phyloP scores from a whole-genome alignment of 805 yeast genomes.

The Dipodascus geniculatus region DNA sequence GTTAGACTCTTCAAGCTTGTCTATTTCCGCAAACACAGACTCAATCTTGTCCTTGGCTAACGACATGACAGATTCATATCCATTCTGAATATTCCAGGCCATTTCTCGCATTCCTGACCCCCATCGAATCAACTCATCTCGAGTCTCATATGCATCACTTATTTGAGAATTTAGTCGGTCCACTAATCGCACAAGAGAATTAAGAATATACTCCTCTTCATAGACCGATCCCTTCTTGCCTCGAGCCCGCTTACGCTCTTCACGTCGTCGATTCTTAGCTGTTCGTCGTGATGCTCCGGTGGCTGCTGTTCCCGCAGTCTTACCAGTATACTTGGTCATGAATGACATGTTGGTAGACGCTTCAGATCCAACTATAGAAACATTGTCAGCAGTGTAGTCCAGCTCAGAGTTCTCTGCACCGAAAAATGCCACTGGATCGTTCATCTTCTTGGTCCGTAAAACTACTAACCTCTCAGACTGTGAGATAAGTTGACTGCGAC shows the following conservation, averaged over 20 bases:
- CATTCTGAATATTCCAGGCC: constrained; percentile 69
- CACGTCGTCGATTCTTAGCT: constrained; percentile 83
- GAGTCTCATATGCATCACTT: constrained; percentile 59
- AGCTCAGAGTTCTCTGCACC: constrained; percentile 59
- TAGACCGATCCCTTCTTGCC: constrained; percentile 97
- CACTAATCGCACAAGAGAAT: constrained; percentile 75
- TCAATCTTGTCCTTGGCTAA: constrained; percentile 47
- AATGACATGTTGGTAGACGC: constrained; percentile 87
- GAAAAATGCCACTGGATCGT: constrained; percentile 78
- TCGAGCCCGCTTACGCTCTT: constrained; percentile 89
- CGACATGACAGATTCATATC: constrained; percentile 43
- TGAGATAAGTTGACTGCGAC: constrained; percentile 71
- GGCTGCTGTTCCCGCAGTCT: constrained; percentile 89
- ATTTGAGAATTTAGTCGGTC: constrained; percentile 69
- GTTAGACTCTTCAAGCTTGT: constrained; percentile 70
- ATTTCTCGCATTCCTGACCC: constrained; percentile 55
- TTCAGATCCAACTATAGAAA: constrained; percentile 89
- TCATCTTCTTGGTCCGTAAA: constrained; percentile 66
- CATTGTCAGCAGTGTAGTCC: constrained; percentile 78
- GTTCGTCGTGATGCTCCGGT: constrained; percentile 94
- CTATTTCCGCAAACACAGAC: constrained; percentile 50
- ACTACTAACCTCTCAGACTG: constrained; percentile 79
- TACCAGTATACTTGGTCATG: constrained; percentile 93
- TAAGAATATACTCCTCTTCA: constrained; percentile 89
- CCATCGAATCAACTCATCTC: constrained; percentile 59